Conservation (phyloP, 129 eudicot genomes). For the Chrysanthemum lavandulifolium region DNA sequence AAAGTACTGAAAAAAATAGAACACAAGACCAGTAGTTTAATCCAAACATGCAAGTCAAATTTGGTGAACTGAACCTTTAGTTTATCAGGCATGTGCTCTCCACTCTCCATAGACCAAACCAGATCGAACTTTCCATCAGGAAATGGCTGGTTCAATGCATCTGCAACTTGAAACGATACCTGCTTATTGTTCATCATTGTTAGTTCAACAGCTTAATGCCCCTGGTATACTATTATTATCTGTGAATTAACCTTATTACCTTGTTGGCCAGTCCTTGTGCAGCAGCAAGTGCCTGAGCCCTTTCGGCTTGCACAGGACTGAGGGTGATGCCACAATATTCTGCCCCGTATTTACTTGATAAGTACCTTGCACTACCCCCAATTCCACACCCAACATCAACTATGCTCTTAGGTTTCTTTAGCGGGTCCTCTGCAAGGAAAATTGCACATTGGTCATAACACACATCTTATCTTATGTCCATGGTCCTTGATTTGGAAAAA, state of each 20-base stretch:
- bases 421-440: conserved; percentile 53
- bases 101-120: conserved; percentile 99
- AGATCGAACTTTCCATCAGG: conserved; percentile 88
- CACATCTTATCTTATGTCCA: conserved; percentile 1
- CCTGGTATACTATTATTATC: neutral
- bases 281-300: conserved; percentile 84
- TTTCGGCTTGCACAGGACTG: conserved; percentile 83
- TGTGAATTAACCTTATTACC: conserved; percentile 31
- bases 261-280: conserved; percentile 70
- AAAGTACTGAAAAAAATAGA: conserved; percentile 11
- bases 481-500: neutral
- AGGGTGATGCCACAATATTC: conserved; percentile 73
- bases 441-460: neutral
- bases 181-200: conserved; percentile 32
- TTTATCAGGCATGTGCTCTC: conserved; percentile 98
- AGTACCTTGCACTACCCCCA: conserved; percentile 86
- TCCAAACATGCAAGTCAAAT: neutral
- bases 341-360: conserved; percentile 75
- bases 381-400: conserved; percentile 98
- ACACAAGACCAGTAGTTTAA: conserved; percentile 1
- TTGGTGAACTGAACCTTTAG: conserved; percentile 44
- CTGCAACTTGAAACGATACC: conserved; percentile 90
- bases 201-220: neutral
- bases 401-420: conserved; percentile 52
- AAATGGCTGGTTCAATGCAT: conserved; percentile 91